These are phyloP conservation scores for Tetracladium setigerum DNA, from an alignment of 495 filamentous ascomycete genomes.

Conservation along the genomic window DNA sequence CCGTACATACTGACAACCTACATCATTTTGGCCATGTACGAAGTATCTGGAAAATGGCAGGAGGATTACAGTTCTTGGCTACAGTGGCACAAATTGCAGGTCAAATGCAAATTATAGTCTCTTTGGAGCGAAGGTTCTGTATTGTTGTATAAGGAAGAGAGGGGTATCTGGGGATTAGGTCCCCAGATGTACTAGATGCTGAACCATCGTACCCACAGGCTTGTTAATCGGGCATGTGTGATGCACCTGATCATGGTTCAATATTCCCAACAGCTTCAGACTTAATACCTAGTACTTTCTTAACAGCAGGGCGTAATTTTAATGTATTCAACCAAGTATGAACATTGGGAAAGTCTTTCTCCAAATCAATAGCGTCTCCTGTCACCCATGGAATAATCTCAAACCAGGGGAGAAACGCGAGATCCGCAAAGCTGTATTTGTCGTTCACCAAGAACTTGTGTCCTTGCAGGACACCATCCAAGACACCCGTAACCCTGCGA, in stretches of 20 bases:
- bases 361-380: conserved; percentile 12
- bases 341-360: conserved; percentile 26
- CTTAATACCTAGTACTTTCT: conserved; percentile 30
- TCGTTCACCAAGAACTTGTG: conserved; percentile 18
- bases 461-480: conserved; percentile 23
- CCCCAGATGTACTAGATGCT: too few species aligned
- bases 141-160: too few species aligned
- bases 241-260: too few species aligned
- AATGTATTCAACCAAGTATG: conserved; percentile 27
- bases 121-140: too few species aligned
- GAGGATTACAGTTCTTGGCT: not conserved
- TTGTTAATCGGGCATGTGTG: too few species aligned
- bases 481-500: conserved; percentile 31
- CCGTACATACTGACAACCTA: too few species aligned
- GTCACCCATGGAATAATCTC: conserved; percentile 13
- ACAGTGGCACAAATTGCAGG: not conserved
- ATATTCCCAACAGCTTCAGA: too few species aligned
- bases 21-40: too few species aligned
- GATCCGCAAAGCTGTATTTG: conserved; percentile 7
- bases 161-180: too few species aligned
- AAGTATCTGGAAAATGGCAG: not conserved
- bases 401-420: conserved; percentile 21
- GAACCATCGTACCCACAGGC: too few species aligned
- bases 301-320: conserved; percentile 27
- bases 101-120: not conserved